phyloP scores from a whole-genome alignment of 2,329 filamentous ascomycete species.

The Calonectria hawksworthii region DNA sequence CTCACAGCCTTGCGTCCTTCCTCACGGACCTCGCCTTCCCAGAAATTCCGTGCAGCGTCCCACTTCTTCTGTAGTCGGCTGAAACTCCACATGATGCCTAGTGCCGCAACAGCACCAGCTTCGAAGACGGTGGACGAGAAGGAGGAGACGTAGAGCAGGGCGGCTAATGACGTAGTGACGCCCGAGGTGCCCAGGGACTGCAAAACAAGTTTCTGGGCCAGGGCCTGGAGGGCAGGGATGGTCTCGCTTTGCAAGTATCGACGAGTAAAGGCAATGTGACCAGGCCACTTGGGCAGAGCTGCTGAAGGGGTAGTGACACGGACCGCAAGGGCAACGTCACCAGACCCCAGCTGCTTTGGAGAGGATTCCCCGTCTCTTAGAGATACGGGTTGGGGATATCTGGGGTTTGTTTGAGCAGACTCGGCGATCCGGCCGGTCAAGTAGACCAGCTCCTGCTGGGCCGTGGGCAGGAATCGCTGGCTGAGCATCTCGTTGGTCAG shows the following conservation, averaged over 20 bases:
- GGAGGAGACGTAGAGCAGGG: slow-evolving; percentile 69
- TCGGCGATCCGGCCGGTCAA: slow-evolving; percentile 82
- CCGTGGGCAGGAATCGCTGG: slow-evolving; percentile 80
- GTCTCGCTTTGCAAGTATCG: slow-evolving; percentile 75
- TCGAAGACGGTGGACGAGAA: slow-evolving; percentile 70
- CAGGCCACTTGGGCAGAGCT: slow-evolving; percentile 73
- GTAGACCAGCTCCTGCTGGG: slow-evolving; percentile 87
- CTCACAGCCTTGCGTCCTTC: slow-evolving; percentile 75
- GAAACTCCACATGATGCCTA: slow-evolving; percentile 72
- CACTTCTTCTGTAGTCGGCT: slow-evolving; percentile 73
- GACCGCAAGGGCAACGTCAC: slow-evolving; percentile 44
- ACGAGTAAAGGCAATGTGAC: slow-evolving; percentile 80
- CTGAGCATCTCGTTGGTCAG: slow-evolving; percentile 84
- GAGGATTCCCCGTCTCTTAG: slow-evolving; percentile 25
- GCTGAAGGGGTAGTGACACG: slow-evolving; percentile 33
- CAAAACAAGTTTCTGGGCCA: slow-evolving; percentile 81
- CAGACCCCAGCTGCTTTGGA: slow-evolving; percentile 40
- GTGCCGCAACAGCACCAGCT: slow-evolving; percentile 71
- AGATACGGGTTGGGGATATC: slow-evolving; percentile 54
- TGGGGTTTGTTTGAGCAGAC: slow-evolving; percentile 47
- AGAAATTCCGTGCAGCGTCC: slow-evolving; percentile 71
- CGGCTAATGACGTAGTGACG: slow-evolving; percentile 68
- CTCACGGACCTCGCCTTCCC: slow-evolving; percentile 77
- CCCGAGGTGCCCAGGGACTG: slow-evolving; percentile 82
- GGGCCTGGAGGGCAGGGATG: slow-evolving; percentile 78